Evolutionary conservation across 148 eudicot species (phyloP).

Genomic region (Beta vulgaris): DNA sequence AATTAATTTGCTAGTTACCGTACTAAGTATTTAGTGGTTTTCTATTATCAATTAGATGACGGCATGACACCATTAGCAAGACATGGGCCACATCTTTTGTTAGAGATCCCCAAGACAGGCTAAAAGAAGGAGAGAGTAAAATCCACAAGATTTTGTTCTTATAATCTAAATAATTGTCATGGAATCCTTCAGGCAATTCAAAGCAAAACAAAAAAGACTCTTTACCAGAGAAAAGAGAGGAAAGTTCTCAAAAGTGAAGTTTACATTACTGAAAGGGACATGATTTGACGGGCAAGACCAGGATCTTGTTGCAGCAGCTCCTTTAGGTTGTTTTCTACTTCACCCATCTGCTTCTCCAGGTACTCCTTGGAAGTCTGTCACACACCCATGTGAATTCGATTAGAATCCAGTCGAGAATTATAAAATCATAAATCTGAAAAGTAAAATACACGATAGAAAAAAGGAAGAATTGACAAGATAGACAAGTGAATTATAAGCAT

Average conservation of each 20-base stretch:
- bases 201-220: neutral
- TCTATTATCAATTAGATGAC: neutral
- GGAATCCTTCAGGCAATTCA: neutral
- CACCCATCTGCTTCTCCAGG: constrained; percentile 87
- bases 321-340: constrained; percentile 78
- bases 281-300: constrained; percentile 91
- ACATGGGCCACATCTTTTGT: neutral
- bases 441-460: neutral
- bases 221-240: neutral
- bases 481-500: neutral
- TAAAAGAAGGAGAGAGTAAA: neutral
- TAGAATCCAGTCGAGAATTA: no score
- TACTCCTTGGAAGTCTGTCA: constrained; percentile 92
- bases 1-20: neutral
- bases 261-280: constrained; percentile 80
- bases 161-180: neutral
- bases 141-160: neutral
- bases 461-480: neutral
- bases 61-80: neutral
- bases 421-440: neutral
- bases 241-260: neutral
- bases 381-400: no score
- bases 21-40: neutral
- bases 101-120: neutral
- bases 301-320: constrained; percentile 98